Conservation (phyloP, 352 stramenopile genomes). For the Thraustochytrium striatum region DNA sequence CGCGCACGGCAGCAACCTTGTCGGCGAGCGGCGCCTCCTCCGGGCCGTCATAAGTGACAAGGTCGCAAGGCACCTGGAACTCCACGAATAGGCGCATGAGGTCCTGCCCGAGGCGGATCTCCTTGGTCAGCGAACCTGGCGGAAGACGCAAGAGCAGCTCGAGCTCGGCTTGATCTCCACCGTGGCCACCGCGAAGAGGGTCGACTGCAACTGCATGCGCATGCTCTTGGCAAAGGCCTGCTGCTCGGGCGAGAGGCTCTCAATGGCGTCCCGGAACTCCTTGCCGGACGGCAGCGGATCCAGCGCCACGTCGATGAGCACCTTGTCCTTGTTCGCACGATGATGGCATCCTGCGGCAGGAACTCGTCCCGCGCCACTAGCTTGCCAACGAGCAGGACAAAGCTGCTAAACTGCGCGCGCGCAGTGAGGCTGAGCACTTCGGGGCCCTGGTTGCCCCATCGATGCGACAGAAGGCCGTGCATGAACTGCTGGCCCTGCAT, state of each 20-base stretch:
- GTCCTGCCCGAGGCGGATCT: conserved; percentile 68
- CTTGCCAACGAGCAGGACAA: conserved; percentile 65
- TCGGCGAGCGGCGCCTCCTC: conserved; percentile 50
- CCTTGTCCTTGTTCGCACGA: conserved; percentile 64
- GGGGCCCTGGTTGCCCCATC: background rate
- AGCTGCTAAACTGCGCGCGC: conserved; percentile 68
- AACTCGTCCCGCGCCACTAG: conserved; percentile 60
- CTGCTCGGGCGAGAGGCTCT: conserved; percentile 67
- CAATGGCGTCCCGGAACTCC: conserved; percentile 70
- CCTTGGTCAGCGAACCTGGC: conserved; percentile 55
- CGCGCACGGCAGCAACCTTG: conserved; percentile 61
- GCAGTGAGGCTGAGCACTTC: conserved; percentile 52
- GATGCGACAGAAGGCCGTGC: conserved; percentile 54
- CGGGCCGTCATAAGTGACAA: conserved; percentile 61
- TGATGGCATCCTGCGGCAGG: conserved; percentile 67
- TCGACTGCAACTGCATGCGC: conserved; percentile 67
- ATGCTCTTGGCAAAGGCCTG: conserved; percentile 65
- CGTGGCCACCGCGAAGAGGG: conserved; percentile 63
- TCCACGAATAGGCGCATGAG: conserved; percentile 68
- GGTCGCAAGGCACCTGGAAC: conserved; percentile 68
- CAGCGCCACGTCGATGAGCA: conserved; percentile 66
- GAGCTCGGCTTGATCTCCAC: conserved; percentile 69
- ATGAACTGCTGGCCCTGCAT: conserved; percentile 58
- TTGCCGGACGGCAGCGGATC: conserved; percentile 67
- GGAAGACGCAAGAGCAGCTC: conserved; percentile 63